phyloP scores from a whole-genome alignment of 106 monocot genomes.

The Dactylorhiza incarnata region DNA sequence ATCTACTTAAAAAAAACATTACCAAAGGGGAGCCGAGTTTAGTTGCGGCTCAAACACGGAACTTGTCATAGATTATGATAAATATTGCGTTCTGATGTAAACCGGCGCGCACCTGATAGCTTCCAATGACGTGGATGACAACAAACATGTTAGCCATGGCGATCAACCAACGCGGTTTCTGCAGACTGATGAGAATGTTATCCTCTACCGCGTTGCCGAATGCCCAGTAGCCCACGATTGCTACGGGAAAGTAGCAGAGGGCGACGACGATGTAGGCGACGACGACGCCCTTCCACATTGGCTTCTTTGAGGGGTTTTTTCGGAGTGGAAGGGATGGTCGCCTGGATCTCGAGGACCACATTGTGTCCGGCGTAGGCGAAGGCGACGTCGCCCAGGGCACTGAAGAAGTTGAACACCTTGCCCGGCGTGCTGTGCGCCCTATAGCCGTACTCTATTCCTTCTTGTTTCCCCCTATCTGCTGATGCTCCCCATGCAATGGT shows the following conservation, averaged over 20 bases:
- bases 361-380: slow-evolving; percentile 41
- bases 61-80: too few relatives aligned
- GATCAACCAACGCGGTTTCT: slow-evolving; percentile 31
- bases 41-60: too few relatives aligned
- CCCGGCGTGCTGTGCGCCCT: slow-evolving; percentile 9
- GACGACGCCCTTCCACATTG: slow-evolving; percentile 29
- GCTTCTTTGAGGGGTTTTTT: slow-evolving; percentile 24
- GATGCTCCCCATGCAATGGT: slow-evolving; percentile 35
- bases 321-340: slow-evolving; percentile 35
- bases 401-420: slow-evolving; percentile 25
- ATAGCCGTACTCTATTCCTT: slow-evolving; percentile 24
- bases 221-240: slow-evolving; percentile 35
- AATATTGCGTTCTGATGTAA: background rate
- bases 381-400: slow-evolving; percentile 28
- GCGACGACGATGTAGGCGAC: slow-evolving; percentile 36
- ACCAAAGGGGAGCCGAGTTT: too few relatives aligned
- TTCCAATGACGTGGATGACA: slow-evolving; percentile 34
- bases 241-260: slow-evolving; percentile 34
- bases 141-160: slow-evolving; percentile 32
- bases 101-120: slow-evolving; percentile 20
- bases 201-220: slow-evolving; percentile 26
- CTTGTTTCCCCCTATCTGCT: slow-evolving; percentile 15
- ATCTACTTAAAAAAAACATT: slow-evolving; percentile 8
- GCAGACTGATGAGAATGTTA: slow-evolving; percentile 23
- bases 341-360: slow-evolving; percentile 36